phyloP scores from a whole-genome alignment of 164 flowering plant genomes.

The Vitis cinerea region DNA sequence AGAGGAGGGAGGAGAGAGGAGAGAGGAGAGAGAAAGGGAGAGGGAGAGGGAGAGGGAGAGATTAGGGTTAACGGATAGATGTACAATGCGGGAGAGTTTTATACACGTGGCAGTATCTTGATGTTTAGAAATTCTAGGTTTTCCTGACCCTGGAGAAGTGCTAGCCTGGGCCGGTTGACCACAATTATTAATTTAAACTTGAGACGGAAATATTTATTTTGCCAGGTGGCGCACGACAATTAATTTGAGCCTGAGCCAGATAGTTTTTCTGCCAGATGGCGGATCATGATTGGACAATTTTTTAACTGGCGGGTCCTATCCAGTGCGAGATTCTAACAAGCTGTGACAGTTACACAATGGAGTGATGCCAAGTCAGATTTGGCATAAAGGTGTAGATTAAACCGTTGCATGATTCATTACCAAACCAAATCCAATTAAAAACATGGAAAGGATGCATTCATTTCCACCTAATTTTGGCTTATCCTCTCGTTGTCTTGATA shows the following conservation, averaged over 20 bases:
- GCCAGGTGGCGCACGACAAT: neutral
- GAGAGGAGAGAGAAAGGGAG: conserved; percentile 30
- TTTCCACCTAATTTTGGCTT: too few relatives aligned
- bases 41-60: conserved; percentile 20
- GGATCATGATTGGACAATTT: neutral
- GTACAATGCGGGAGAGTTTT: conserved; percentile 20
- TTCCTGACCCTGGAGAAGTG: conserved; percentile 7
- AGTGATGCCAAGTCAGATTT: too few relatives aligned
- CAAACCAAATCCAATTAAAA: too few relatives aligned
- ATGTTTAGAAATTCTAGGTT: conserved; percentile 2
- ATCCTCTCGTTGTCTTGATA: too few relatives aligned
- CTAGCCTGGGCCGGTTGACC: conserved; percentile 13
- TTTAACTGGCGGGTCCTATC: too few relatives aligned
- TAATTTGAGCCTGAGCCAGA: neutral
- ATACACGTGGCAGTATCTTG: conserved; percentile 40
- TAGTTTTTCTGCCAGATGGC: neutral
- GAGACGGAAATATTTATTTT: neutral
- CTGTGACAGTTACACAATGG: too few relatives aligned
- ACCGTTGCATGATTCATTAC: too few relatives aligned
- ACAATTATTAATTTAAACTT: neutral
- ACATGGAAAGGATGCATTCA: too few relatives aligned
- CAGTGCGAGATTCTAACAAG: too few relatives aligned
- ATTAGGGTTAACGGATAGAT: conserved; percentile 46
- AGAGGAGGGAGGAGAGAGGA: conserved; percentile 17
- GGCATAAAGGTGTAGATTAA: too few relatives aligned